phyloP scores from a whole-genome alignment of 495 filamentous ascomycete genomes.

The Aspergillus taichungensis region DNA sequence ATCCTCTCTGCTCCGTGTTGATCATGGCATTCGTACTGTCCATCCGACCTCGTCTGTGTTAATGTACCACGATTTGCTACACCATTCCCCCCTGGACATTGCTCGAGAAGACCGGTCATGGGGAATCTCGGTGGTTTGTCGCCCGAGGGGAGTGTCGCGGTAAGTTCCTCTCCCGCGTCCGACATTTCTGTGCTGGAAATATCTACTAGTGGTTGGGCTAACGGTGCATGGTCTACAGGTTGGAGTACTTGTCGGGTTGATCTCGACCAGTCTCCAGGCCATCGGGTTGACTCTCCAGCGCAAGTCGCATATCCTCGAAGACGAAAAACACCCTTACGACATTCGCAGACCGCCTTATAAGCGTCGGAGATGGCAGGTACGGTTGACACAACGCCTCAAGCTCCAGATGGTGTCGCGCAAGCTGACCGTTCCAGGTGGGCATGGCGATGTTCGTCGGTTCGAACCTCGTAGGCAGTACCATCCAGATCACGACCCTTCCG shows the following conservation, averaged over 20 bases:
- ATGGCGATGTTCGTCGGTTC: constrained; percentile 96
- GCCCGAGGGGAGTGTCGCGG: constrained; percentile 77
- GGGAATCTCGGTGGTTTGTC: constrained; percentile 75
- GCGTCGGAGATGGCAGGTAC: constrained; percentile 85
- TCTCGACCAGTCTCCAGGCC: constrained; percentile 90
- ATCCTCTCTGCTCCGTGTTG: background rate
- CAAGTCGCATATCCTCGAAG: constrained; percentile 96
- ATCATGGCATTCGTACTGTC: constrained; percentile 19
- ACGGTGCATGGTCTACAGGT: constrained; percentile 45
- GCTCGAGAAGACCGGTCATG: constrained; percentile 42
- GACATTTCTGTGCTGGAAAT: background rate
- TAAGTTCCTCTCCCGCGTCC: constrained; percentile 33
- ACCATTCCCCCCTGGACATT: constrained; percentile 19
- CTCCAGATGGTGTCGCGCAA: background rate
- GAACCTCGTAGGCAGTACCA: constrained; percentile 88
- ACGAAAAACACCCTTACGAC: constrained; percentile 78
- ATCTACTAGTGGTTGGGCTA: constrained; percentile 2
- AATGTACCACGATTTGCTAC: constrained; percentile 12
- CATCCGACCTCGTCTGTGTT: constrained; percentile 11
- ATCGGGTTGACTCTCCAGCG: constrained; percentile 95
- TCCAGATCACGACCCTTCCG: constrained; percentile 95
- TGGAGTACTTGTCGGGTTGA: constrained; percentile 83
- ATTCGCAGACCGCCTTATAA: constrained; percentile 77
- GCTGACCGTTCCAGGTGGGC: constrained; percentile 48
- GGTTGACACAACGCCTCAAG: background rate